Conservation (phyloP, 2,329 filamentous ascomycete genomes). For the Calonectria pteridis region DNA sequence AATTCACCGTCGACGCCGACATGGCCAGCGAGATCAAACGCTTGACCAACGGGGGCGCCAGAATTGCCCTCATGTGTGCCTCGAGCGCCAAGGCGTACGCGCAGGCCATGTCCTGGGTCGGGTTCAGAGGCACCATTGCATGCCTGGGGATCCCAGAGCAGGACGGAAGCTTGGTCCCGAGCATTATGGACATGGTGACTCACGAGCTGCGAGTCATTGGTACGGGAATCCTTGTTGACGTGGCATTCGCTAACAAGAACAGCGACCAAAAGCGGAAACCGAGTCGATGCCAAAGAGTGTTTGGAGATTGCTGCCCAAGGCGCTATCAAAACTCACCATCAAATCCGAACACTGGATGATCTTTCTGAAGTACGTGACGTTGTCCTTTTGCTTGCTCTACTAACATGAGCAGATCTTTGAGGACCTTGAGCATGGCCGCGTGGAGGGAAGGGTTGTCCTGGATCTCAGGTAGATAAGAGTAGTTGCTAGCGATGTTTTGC, state of each 20-base stretch:
- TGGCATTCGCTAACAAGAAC: not conserved
- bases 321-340: slow-evolving; percentile 9
- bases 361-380: not conserved
- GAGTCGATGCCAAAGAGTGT: slow-evolving; percentile 17
- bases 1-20: not conserved
- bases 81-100: slow-evolving; percentile 37
- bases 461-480: slow-evolving; percentile 4
- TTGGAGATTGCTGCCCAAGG: slow-evolving; percentile 19
- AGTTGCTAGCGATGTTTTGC: no score
- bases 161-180: slow-evolving; percentile 2
- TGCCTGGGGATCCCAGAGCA: slow-evolving; percentile 31
- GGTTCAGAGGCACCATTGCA: not conserved
- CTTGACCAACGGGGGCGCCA: slow-evolving; percentile 31
- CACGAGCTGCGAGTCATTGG: slow-evolving; percentile 19
- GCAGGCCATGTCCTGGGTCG: not conserved
- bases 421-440: slow-evolving; percentile 17
- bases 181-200: slow-evolving; percentile 10
- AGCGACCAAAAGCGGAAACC: slow-evolving; percentile 25
- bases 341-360: not conserved
- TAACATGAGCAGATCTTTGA: slow-evolving; percentile 3
- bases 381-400: not conserved
- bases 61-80: slow-evolving; percentile 39
- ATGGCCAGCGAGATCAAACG: slow-evolving; percentile 27
- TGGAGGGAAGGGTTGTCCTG: slow-evolving; percentile 18
- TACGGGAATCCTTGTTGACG: not conserved